A percentile compares a stretch with the other conserved stretches of the same genome.
These are phyloP conservation scores for Cephaloascus albidus DNA, from an alignment of 805 yeast genomes.

Conservation along the genomic window DNA sequence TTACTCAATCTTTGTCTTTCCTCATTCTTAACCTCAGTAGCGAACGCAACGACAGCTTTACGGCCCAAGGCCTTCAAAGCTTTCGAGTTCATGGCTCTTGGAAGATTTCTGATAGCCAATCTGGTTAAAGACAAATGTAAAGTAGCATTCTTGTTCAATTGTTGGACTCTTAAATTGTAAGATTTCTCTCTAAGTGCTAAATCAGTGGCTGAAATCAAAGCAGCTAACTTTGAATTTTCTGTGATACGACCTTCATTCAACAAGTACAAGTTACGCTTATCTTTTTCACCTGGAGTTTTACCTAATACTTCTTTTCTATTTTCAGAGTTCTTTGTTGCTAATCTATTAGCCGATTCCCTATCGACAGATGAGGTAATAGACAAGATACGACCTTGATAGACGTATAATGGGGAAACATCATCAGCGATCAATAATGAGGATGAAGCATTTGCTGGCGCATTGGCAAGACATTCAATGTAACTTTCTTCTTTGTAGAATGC, in stretches of 20 bases:
- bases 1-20: constrained; percentile 78
- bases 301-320: constrained; percentile 74
- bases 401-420: constrained; percentile 83
- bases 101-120: constrained; percentile 88
- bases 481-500: constrained; percentile 62
- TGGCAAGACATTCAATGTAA: constrained; percentile 56
- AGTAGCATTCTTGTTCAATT: constrained; percentile 82
- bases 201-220: constrained; percentile 58
- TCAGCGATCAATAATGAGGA: constrained; percentile 79
- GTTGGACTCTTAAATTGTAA: constrained; percentile 76
- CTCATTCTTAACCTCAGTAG: constrained; percentile 71
- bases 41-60: constrained; percentile 90
- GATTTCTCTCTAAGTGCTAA: constrained; percentile 85
- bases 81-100: constrained; percentile 84
- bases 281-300: constrained; percentile 69
- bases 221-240: constrained; percentile 70
- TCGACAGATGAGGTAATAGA: constrained; percentile 81
- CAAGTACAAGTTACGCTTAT: constrained; percentile 75
- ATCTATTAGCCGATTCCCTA: constrained; percentile 67
- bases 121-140: constrained; percentile 91
- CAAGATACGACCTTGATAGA: constrained; percentile 85
- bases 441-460: constrained; percentile 64
- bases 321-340: constrained; percentile 64
- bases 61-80: constrained; percentile 88
- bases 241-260: constrained; percentile 92